These are phyloP conservation scores for Venturia asperata DNA, from an alignment of 2,329 filamentous ascomycete species.

Conservation along the genomic window DNA sequence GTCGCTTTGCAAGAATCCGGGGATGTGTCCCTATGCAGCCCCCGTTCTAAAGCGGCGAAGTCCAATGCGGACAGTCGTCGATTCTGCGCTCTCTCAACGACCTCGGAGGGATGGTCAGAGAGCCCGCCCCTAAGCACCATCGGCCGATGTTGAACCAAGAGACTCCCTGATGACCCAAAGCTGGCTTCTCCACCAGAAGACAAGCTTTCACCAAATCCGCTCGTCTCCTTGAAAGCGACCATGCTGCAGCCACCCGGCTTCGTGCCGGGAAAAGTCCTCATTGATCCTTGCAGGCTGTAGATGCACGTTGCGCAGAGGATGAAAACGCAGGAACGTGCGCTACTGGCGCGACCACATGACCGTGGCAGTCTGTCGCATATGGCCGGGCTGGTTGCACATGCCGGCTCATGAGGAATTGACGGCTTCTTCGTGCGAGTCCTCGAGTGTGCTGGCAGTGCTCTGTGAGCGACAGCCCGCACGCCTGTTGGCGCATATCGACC, in stretches of 20 bases:
- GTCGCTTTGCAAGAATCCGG: not conserved
- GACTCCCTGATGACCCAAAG: not conserved
- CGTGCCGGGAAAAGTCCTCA: not conserved
- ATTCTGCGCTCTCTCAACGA: not conserved
- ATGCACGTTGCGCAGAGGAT: not conserved
- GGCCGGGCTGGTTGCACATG: not conserved
- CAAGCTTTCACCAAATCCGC: not conserved
- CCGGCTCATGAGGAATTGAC: not conserved
- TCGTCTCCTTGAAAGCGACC: not conserved
- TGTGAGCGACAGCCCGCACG: not conserved
- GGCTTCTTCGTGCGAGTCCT: slow-evolving; percentile 5
- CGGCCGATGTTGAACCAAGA: not conserved
- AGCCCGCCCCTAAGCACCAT: not conserved
- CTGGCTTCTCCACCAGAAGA: not conserved
- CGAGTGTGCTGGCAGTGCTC: not conserved
- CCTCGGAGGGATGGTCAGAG: not conserved
- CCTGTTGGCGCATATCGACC: not conserved
- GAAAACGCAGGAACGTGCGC: slow-evolving; percentile 11
- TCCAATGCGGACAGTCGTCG: not conserved
- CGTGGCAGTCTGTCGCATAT: not conserved
- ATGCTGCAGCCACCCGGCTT: not conserved
- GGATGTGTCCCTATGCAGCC: not conserved
- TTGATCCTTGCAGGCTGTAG: slow-evolving; percentile 2
- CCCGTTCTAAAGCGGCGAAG: not conserved
- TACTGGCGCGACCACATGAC: slow-evolving; percentile 7